phyloP scores from a whole-genome alignment of 1,284 basidiomycete species.

The Malassezia cuniculi region DNA sequence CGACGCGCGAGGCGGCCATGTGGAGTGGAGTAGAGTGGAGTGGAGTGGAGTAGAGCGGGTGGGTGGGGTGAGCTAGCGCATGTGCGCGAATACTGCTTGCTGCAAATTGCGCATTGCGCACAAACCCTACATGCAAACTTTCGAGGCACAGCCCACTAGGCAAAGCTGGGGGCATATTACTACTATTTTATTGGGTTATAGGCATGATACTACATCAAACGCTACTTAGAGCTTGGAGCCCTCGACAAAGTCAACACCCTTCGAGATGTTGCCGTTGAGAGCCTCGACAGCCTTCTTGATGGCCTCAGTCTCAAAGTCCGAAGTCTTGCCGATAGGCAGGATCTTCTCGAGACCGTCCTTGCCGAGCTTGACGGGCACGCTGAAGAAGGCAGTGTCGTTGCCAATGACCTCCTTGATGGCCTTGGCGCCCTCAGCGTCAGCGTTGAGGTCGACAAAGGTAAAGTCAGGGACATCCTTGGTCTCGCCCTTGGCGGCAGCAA shows the following conservation, averaged over 20 bases:
- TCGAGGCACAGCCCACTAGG: too few relatives aligned
- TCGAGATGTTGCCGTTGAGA: constrained; percentile 51
- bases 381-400: constrained; percentile 37
- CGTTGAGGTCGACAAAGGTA: constrained; percentile 38
- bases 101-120: too few relatives aligned
- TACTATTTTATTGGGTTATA: too few relatives aligned
- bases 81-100: too few relatives aligned
- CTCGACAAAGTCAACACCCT: constrained; percentile 40
- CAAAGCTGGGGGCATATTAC: too few relatives aligned
- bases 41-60: too few relatives aligned
- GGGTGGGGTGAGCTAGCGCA: too few relatives aligned
- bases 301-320: constrained; percentile 48
- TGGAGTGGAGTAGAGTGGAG: too few relatives aligned
- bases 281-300: constrained; percentile 50
- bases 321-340: constrained; percentile 49
- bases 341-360: constrained; percentile 50
- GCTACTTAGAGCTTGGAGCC: constrained; percentile 14
- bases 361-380: constrained; percentile 38
- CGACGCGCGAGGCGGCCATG: too few relatives aligned
- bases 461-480: constrained; percentile 25
- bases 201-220: too few relatives aligned
- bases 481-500: constrained; percentile 38
- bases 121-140: too few relatives aligned
- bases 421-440: constrained; percentile 33
- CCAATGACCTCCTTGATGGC: constrained; percentile 30